Evolutionary conservation across 2,329 filamentous ascomycete species (phyloP).

Genomic region (Trichocomaceae sp.): DNA sequence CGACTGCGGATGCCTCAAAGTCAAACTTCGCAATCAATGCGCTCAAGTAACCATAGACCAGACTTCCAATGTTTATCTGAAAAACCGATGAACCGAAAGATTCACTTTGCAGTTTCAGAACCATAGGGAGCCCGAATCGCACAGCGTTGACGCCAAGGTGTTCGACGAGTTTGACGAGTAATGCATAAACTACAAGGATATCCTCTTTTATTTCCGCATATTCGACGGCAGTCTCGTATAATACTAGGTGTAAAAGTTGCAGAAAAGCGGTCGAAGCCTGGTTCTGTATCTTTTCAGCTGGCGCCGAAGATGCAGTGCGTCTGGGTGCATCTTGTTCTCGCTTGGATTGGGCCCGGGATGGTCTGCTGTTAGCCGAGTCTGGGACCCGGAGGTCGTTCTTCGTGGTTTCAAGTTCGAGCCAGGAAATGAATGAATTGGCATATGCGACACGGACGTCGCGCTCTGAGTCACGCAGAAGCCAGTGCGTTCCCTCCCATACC

Average conservation of each 20-base stretch:
- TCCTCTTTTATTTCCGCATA: constrained; percentile 66
- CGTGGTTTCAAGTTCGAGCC: constrained; percentile 75
- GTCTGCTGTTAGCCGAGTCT: constrained; percentile 49
- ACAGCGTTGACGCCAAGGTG: constrained; percentile 77
- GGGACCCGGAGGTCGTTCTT: constrained; percentile 58
- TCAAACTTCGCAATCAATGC: constrained; percentile 69
- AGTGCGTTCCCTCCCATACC: constrained; percentile 95
- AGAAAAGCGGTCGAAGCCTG: constrained; percentile 63
- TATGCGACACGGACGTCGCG: constrained; percentile 77
- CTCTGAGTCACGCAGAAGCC: constrained; percentile 76
- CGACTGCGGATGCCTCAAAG: constrained; percentile 63
- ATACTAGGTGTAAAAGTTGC: constrained; percentile 71
- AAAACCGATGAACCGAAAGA: constrained; percentile 45
- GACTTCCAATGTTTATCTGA: constrained; percentile 72
- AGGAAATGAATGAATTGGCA: constrained; percentile 72
- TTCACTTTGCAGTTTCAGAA: constrained; percentile 65
- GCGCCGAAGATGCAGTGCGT: constrained; percentile 63
- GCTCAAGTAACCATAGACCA: constrained; percentile 89
- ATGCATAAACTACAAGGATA: constrained; percentile 66
- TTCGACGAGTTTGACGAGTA: constrained; percentile 67
- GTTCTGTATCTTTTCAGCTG: constrained; percentile 52
- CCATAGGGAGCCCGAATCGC: constrained; percentile 76
- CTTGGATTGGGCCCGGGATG: constrained; percentile 37
- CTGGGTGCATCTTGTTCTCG: constrained; percentile 37
- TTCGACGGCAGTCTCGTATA: constrained; percentile 83